Percentiles rank a stretch among this genome's conserved stretches.
Evolutionary conservation across 2,329 filamentous ascomycete species (phyloP).

Genomic region (Mycosphaerelloides madeirae): DNA sequence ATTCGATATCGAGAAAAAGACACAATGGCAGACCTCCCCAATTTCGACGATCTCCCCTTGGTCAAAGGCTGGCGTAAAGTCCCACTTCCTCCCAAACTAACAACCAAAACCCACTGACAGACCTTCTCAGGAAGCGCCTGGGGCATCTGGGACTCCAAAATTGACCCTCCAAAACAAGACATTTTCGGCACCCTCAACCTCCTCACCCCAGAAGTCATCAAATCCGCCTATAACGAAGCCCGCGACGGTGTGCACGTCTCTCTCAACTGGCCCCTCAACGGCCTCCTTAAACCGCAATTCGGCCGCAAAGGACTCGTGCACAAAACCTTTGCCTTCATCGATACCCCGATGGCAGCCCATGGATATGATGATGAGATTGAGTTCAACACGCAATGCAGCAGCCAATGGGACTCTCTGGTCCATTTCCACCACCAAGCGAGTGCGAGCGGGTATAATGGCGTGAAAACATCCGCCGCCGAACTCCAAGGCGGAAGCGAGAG

Average conservation of each 20-base stretch:
- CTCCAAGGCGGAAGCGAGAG: constrained; percentile 27
- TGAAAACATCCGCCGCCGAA: constrained; percentile 30
- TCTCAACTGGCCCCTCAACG: constrained; percentile 36
- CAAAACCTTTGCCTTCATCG: constrained; percentile 31
- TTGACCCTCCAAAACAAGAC: constrained; percentile 33
- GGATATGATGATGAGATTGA: constrained; percentile 44
- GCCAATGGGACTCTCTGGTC: constrained; percentile 46
- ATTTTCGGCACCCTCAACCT: constrained; percentile 43
- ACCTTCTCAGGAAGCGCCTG: constrained; percentile 31
- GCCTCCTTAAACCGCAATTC: constrained; percentile 36
- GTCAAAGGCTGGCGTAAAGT: constrained; percentile 40
- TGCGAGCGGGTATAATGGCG: constrained; percentile 49
- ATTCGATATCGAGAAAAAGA: not conserved
- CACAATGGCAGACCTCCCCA: constrained; percentile 30
- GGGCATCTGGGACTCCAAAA: constrained; percentile 42
- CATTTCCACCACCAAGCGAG: constrained; percentile 38
- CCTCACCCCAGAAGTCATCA: constrained; percentile 41
- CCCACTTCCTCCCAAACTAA: not conserved
- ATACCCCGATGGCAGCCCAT: constrained; percentile 34
- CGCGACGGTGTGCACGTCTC: constrained; percentile 39
- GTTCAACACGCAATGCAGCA: constrained; percentile 43
- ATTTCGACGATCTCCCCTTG: constrained; percentile 40
- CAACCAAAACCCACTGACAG: constrained; percentile 6
- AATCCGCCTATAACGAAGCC: constrained; percentile 40
- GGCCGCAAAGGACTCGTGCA: constrained; percentile 33